These are phyloP conservation scores for Nicotiana tomentosiformis DNA, from an alignment of 257 asterid genomes.

Conservation along the genomic window DNA sequence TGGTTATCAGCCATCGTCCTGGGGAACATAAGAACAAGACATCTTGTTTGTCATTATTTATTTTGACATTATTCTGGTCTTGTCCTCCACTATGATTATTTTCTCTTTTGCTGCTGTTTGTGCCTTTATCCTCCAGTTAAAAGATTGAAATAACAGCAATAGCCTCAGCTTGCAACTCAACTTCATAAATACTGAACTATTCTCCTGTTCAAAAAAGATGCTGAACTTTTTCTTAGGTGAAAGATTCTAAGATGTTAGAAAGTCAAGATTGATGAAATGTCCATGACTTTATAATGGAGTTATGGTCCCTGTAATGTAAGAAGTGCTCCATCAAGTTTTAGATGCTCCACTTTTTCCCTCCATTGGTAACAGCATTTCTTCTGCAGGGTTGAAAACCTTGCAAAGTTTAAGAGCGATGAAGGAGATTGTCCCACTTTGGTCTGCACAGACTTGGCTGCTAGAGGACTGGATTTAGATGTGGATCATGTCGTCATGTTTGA, in stretches of 20 bases:
- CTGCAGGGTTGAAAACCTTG: conserved; percentile 72
- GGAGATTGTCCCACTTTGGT: conserved; percentile 98
- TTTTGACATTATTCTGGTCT: not conserved
- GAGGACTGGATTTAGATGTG: conserved; percentile 97
- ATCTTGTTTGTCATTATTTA: conserved; percentile 2
- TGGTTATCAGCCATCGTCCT: not conserved
- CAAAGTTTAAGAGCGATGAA: conserved; percentile 73
- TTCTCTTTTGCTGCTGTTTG: not conserved
- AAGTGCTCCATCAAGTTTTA: not conserved
- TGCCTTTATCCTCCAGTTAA: not conserved
- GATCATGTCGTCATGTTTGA: conserved; percentile 99
- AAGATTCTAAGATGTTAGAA: not conserved
- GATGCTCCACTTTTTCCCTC: conserved; percentile 3
- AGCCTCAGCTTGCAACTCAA: not conserved
- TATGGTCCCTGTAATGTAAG: not conserved
- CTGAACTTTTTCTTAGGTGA: not conserved
- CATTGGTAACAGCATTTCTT: conserved; percentile 9
- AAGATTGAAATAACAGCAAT: not conserved
- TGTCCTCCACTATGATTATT: not conserved
- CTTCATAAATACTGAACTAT: not conserved
- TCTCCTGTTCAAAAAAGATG: no score
- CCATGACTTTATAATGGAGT: not conserved
- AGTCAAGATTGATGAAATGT: not conserved
- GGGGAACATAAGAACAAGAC: not conserved
- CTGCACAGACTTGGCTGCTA: conserved; percentile 96